Conservation (phyloP, 2,329 filamentous ascomycete species). For the Thielaviopsis musarum region DNA sequence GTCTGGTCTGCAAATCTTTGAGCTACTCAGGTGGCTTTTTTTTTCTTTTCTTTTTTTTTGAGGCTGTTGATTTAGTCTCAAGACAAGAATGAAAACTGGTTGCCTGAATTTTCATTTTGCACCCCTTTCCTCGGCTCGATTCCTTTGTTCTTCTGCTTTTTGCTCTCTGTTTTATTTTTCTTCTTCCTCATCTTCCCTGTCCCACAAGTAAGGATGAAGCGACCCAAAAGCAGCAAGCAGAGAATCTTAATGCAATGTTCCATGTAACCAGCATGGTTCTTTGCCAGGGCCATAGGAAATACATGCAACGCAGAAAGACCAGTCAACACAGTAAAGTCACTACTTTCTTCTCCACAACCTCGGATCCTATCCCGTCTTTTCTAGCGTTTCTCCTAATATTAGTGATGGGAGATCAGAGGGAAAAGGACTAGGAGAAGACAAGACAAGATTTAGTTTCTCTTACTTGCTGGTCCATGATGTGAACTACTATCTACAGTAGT, state of each 20-base stretch:
- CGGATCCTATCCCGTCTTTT: neutral
- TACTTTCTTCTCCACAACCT: neutral
- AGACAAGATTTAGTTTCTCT: neutral
- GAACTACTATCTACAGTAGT: neutral
- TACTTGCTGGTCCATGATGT: neutral
- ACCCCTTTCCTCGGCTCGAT: neutral
- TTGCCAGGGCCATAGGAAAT: neutral
- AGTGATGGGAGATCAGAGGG: neutral
- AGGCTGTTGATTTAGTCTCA: neutral
- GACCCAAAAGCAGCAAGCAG: neutral
- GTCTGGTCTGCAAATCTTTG: constrained; percentile 3
- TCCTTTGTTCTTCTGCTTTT: neutral
- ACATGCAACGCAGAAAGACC: neutral
- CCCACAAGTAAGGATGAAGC: neutral
- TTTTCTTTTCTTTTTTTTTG: neutral
- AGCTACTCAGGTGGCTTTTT: neutral
- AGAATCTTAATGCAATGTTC: neutral
- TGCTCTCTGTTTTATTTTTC: neutral
- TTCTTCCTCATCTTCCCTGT: neutral
- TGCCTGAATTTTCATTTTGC: neutral
- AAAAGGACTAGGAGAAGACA: neutral
- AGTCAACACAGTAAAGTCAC: neutral
- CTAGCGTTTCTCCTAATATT: neutral
- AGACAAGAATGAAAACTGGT: neutral
- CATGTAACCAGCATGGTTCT: neutral